Evolutionary conservation across 192 early-diverging fungal genomes (phyloP).

Genomic region (Radiomyces spectabilis): DNA sequence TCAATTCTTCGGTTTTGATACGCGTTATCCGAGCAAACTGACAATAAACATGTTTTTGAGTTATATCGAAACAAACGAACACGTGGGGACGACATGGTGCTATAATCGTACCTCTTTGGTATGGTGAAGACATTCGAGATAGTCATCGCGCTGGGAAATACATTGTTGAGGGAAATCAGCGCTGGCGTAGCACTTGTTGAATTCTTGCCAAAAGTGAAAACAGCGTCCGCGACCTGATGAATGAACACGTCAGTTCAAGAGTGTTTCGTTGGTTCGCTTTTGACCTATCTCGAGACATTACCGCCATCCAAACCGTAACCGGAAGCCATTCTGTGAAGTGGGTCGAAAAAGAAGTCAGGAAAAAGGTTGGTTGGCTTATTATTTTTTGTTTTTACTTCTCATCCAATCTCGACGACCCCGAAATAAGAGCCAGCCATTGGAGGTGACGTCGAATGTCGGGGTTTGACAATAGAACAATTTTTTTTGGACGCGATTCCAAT

Average conservation of each 20-base stretch:
- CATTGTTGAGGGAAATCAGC: slow-evolving; percentile 75
- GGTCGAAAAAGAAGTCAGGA: too few species aligned
- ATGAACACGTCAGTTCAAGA: background rate
- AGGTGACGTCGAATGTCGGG: too few species aligned
- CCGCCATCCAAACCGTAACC: slow-evolving; percentile 4
- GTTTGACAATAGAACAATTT: too few species aligned
- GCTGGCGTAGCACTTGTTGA: slow-evolving; percentile 85
- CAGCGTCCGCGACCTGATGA: slow-evolving; percentile 77
- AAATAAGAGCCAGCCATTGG: too few species aligned
- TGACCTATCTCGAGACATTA: background rate
- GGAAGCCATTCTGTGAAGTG: slow-evolving; percentile 1
- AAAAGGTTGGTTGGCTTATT: too few species aligned
- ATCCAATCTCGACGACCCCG: too few species aligned
- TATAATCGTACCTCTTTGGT: slow-evolving; percentile 73
- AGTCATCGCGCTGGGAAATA: slow-evolving; percentile 78
- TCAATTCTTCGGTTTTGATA: slow-evolving; percentile 44
- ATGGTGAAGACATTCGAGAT: slow-evolving; percentile 94
- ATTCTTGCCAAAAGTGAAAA: slow-evolving; percentile 97
- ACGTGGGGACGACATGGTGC: background rate
- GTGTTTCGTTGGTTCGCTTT: background rate
- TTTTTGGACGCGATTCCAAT: too few species aligned
- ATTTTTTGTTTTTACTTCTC: too few species aligned
- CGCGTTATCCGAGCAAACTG: slow-evolving; percentile 45
- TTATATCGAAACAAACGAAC: background rate
- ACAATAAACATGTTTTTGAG: background rate